Evolutionary conservation across 2,329 filamentous ascomycete species (phyloP).

Genomic region (Talaromyces sp.): DNA sequence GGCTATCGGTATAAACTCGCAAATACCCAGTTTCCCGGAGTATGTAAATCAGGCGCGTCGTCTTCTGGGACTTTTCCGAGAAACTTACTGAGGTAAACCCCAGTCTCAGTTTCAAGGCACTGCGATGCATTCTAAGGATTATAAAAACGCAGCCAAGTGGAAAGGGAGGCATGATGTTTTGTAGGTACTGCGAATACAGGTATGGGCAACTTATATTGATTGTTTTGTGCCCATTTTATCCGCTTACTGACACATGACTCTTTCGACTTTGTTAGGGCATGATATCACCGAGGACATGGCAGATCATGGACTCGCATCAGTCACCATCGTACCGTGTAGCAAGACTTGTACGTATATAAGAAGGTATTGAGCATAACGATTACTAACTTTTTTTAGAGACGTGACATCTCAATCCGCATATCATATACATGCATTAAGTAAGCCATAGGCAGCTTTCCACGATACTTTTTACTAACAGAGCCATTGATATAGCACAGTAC

Average conservation of each 20-base stretch:
- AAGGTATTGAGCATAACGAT: not conserved
- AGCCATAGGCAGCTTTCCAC: not conserved
- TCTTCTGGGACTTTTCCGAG: constrained; percentile 5
- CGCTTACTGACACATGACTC: too few relatives aligned
- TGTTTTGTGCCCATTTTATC: too few relatives aligned
- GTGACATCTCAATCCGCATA: constrained; percentile 26
- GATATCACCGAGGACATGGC: constrained; percentile 52
- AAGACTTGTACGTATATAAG: constrained; percentile 35
- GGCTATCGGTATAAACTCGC: constrained; percentile 33
- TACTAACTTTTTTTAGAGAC: constrained; percentile 9
- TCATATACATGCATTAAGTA: constrained; percentile 23
- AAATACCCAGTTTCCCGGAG: constrained; percentile 25
- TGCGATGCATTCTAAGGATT: constrained; percentile 36
- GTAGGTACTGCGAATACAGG: constrained; percentile 52
- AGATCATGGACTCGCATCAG: constrained; percentile 40
- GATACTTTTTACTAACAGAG: not conserved
- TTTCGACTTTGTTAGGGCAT: constrained; percentile 29
- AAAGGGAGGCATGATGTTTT: constrained; percentile 47
- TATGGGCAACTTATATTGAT: too few relatives aligned
- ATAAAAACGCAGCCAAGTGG: constrained; percentile 34
- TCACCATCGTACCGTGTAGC: constrained; percentile 50
- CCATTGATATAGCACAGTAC: constrained; percentile 22
- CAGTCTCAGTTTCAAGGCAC: constrained; percentile 40
- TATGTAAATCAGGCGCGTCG: constrained; percentile 21
- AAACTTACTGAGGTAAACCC: not conserved